Conservation (phyloP, 352 stramenopile genomes). For the Pythium phragmiticola region DNA sequence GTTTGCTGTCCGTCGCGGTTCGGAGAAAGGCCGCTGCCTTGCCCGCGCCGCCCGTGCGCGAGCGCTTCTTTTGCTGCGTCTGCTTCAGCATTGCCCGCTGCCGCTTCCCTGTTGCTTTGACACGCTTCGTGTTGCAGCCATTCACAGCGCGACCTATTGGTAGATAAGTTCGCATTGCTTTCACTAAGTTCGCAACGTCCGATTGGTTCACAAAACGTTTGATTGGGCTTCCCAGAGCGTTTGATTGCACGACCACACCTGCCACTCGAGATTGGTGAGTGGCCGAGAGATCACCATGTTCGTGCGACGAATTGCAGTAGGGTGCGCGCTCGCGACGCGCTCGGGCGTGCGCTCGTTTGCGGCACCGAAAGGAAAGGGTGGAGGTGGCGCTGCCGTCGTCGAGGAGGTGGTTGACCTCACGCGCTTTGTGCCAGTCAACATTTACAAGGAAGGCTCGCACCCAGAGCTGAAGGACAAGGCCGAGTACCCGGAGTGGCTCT, state of each 20-base stretch:
- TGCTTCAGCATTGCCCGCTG: slow-evolving; percentile 45
- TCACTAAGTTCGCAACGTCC: slow-evolving; percentile 12
- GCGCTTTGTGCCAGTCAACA: slow-evolving; percentile 80
- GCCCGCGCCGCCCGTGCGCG: slow-evolving; percentile 35
- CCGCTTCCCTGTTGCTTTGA: neutral
- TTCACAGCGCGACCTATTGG: slow-evolving; percentile 9
- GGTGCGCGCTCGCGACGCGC: slow-evolving; percentile 32
- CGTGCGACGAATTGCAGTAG: slow-evolving; percentile 38
- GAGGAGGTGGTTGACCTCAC: slow-evolving; percentile 78
- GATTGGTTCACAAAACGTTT: slow-evolving; percentile 9
- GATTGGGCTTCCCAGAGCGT: slow-evolving; percentile 9
- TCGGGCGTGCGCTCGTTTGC: slow-evolving; percentile 53
- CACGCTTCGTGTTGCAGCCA: slow-evolving; percentile 20
- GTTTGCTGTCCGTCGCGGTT: slow-evolving; percentile 54
- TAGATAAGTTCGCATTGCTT: slow-evolving; percentile 16
- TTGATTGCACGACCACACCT: neutral
- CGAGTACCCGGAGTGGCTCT: slow-evolving; percentile 87
- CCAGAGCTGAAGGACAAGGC: slow-evolving; percentile 75
- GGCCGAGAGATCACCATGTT: slow-evolving; percentile 37
- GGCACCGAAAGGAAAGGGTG: slow-evolving; percentile 67
- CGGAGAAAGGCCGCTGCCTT: slow-evolving; percentile 66
- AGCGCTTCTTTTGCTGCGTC: slow-evolving; percentile 55
- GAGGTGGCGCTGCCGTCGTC: slow-evolving; percentile 43
- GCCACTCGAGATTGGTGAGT: slow-evolving; percentile 15
- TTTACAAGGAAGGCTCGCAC: slow-evolving; percentile 81